Evolutionary conservation across 441 rosid genomes (phyloP).

Genomic region (Adansonia grandidieri): DNA sequence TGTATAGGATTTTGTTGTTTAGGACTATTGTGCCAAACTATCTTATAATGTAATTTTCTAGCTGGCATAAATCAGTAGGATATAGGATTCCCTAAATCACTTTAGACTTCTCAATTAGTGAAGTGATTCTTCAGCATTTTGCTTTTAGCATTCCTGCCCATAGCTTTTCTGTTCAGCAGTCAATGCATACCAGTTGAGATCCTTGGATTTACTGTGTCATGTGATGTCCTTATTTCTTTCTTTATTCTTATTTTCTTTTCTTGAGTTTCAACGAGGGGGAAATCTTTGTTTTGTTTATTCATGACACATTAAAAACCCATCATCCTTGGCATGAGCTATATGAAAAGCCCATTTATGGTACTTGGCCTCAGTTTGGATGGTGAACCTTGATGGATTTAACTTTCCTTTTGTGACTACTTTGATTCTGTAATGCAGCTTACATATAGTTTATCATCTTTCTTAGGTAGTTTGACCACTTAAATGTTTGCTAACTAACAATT

Average conservation of each 20-base stretch:
- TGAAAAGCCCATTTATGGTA: neutral
- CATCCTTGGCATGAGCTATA: neutral
- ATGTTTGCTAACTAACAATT: neutral
- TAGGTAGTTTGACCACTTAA: neutral
- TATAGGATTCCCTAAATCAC: no score
- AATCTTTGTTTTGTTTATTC: neutral
- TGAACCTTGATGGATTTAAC: conserved; percentile 1
- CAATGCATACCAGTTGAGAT: neutral
- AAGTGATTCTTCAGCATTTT: no score
- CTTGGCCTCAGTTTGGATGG: neutral
- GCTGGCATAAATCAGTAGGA: no score
- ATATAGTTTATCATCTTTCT: neutral
- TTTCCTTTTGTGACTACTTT: neutral
- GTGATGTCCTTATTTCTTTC: neutral
- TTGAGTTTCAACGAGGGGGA: neutral
- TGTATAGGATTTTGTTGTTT: no score
- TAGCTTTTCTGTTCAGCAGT: neutral
- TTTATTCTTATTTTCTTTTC: neutral
- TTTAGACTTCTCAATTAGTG: no score
- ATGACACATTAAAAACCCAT: neutral
- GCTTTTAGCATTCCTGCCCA: neutral
- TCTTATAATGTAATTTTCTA: no score
- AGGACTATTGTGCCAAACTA: no score
- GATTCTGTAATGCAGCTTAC: neutral
- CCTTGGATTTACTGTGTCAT: neutral